These are phyloP conservation scores for Camellia japonica DNA, from an alignment of 148 eudicot genomes.

Conservation along the genomic window DNA sequence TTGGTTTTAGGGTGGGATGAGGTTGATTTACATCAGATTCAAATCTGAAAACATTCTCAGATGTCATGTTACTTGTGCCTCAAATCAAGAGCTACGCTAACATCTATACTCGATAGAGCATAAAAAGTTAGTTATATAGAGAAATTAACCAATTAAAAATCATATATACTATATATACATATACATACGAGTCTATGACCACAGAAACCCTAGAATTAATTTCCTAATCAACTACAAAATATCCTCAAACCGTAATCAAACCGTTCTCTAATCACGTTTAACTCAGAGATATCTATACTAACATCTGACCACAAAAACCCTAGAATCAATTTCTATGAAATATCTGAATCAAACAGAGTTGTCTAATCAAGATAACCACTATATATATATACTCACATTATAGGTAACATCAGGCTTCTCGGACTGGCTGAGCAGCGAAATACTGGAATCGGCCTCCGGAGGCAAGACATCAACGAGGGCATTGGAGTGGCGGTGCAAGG, in stretches of 20 bases:
- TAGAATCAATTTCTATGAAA: too few relatives aligned
- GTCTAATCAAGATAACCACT: neutral
- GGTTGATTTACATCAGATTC: too few relatives aligned
- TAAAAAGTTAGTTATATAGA: too few relatives aligned
- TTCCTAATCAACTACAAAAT: neutral
- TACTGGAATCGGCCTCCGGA: constrained; percentile 93
- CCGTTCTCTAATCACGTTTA: neutral
- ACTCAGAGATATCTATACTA: constrained; percentile 17
- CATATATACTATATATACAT: too few relatives aligned
- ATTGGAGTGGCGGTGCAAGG: constrained; percentile 81
- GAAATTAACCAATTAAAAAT: too few relatives aligned
- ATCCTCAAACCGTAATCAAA: constrained; percentile 1
- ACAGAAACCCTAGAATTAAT: neutral
- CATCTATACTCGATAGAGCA: too few relatives aligned
- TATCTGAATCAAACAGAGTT: neutral
- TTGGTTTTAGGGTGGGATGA: too few relatives aligned
- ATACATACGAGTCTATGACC: too few relatives aligned
- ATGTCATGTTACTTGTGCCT: too few relatives aligned
- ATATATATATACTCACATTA: constrained; percentile 40
- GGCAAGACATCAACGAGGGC: constrained; percentile 89
- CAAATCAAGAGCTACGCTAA: too few relatives aligned
- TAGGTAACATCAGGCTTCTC: constrained; percentile 96
- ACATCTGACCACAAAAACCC: constrained; percentile 24
- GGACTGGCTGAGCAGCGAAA: constrained; percentile 75
- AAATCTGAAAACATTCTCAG: too few relatives aligned